Base-by-base conservation (phyloP, 306 rosid species). In the Biancaea sappan region DNA sequence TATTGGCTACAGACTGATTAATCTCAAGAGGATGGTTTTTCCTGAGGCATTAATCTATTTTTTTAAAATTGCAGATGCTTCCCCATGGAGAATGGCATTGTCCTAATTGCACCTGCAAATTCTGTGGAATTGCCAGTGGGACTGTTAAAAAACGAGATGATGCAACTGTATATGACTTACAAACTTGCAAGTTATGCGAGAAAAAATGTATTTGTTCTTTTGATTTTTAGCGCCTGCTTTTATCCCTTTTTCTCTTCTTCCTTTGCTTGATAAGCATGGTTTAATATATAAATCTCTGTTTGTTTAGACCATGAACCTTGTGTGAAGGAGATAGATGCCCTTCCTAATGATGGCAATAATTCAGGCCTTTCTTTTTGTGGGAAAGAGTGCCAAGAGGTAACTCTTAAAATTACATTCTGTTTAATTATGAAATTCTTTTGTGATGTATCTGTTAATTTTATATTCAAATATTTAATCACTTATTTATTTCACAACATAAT, bases 81-180 rank as follows among this genome's bases (percentile, higher is more conserved):
- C 98, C 99, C 25, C 85, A 86, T 0, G 99, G 97, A 63, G 99
- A 95, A 59, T 95, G 99, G 99, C 91, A 81, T 72, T 95, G 99
- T 77, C 94, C 96, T 66, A 92, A 95, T 77, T 95, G 99, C 77
- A 86, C 88, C 24, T 94, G 99, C 85, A 92, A 90, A 81, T 82
- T 79, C 80, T 94, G 99, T 84, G 93, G 91, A 71, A 46, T 78
- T 19, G 96, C 89, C 66, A 64, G 77, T 72, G 87, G 61, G 67
- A 71, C 35, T 74, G 71, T 43, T 77, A 56, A 71, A 43, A 78
- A 83, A 8, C 91, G 73, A 74, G 88, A 83, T 54, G 78, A 65
- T 62, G 52, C 74, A 52, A 51, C 75, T 67, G 82, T 44, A 61
- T 19, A 79, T 81, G 86, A 53, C 29, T 67, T 82, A 29, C 80